phyloP scores from a whole-genome alignment of 805 yeast species.

The Teunomyces cretensis region DNA sequence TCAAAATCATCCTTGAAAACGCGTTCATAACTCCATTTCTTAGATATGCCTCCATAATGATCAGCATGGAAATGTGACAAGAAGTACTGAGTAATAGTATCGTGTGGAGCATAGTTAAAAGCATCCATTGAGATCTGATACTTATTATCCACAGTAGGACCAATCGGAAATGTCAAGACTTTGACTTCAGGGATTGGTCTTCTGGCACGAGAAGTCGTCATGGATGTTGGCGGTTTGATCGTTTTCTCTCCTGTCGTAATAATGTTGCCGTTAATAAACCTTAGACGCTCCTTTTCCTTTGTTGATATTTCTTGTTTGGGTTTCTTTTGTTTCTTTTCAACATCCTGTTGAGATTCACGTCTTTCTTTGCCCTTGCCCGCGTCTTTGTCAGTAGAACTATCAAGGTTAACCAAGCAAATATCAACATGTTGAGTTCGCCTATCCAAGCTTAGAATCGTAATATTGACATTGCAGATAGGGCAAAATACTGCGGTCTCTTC shows the following conservation, averaged over 20 bases:
- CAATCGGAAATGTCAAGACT: slow-evolving; percentile 41
- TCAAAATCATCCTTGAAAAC: slow-evolving; percentile 29
- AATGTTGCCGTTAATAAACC: background rate
- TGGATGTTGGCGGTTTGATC: slow-evolving; percentile 11
- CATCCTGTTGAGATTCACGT: background rate
- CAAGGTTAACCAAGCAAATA: slow-evolving; percentile 37
- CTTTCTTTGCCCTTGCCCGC: background rate
- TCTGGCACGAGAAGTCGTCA: slow-evolving; percentile 18
- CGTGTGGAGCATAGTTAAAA: slow-evolving; percentile 50
- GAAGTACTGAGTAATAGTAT: slow-evolving; percentile 51
- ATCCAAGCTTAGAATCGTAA: slow-evolving; percentile 39
- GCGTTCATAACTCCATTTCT: slow-evolving; percentile 61
- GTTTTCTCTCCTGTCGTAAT: slow-evolving; percentile 11
- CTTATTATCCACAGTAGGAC: slow-evolving; percentile 11
- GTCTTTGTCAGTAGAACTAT: too few species aligned
- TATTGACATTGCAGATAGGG: slow-evolving; percentile 49
- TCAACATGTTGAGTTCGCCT: slow-evolving; percentile 57
- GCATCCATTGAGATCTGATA: slow-evolving; percentile 65
- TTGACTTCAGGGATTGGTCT: slow-evolving; percentile 56
- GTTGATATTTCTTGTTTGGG: slow-evolving; percentile 15
- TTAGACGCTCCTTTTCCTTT: slow-evolving; percentile 15
- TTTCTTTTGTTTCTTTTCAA: background rate
- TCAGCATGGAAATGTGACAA: slow-evolving; percentile 90
- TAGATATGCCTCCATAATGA: slow-evolving; percentile 85
- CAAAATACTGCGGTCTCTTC: slow-evolving; percentile 26